Evolutionary conservation across 2,329 filamentous ascomycete species (phyloP), one percentile per base, ranked within the genome.

Genomic region (Ceratocystis variospora): DNA sequence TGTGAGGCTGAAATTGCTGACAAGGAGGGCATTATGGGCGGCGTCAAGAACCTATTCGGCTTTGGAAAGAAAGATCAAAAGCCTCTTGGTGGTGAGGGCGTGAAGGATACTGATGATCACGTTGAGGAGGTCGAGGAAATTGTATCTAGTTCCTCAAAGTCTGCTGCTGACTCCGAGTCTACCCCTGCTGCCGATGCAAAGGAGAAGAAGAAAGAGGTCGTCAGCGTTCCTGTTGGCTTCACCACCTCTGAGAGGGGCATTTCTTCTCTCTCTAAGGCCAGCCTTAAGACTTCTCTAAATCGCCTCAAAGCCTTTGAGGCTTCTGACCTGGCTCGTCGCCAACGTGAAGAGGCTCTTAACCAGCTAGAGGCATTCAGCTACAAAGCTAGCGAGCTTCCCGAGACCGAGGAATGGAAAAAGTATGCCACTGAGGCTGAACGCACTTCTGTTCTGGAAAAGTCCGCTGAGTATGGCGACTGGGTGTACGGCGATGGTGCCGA

Each of bases 311-410:
- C 90, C 3, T 97, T 99, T 71, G 90, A 95, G 70, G 80, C 83
- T 31, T 96, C 93, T 1, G 94, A 99, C 76, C 83, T 83, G 70
- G 84, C 87, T 33, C 88, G 92, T 63, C 77, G 85, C 45, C 79
- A 85, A 67, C 85, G 92, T 41, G 92, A 96, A 74, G 93, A 96
- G 74, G 85, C 89, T 0, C 79, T 96, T 67, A 99, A 97, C 76
- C 87, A 89, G 70, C 84, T 99, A n/a, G 94, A 99, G 76, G 87
- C 83, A 12, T 97, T 88, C 75, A 96, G 93, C 15, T 99, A 99
- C 80, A 87, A 86, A 72, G 83, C 89, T 33, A 87, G 91, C 31
- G 91, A 96, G 74, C 81, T 96, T 57, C 80, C 96, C 1, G 87
- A 90, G 53, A 87, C 87, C 68, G 85, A 89, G 61, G 80, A 81